A percentile compares a stretch with the other conserved stretches of the same genome.
These are phyloP conservation scores for Pyrenophora teres DNA, from an alignment of 2,329 filamentous ascomycete genomes.

Conservation along the genomic window DNA sequence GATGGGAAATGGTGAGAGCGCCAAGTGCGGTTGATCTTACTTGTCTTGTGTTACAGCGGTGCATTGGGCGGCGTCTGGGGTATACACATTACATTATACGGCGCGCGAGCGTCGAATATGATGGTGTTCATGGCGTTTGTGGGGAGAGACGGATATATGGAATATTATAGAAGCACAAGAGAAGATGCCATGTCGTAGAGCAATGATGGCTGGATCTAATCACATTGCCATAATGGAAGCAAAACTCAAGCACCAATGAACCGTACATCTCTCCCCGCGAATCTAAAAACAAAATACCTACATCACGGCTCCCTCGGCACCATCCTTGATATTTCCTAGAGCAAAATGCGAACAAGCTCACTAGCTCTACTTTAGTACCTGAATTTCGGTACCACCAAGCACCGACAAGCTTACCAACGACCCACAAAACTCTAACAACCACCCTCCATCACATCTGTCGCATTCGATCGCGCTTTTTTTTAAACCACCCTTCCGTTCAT, in stretches of 20 bases:
- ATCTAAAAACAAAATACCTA: too few relatives aligned
- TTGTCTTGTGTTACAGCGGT: slow-evolving; percentile 22
- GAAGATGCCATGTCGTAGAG: not conserved
- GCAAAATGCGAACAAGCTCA: too few relatives aligned
- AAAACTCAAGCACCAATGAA: too few relatives aligned
- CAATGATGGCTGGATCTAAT: not conserved
- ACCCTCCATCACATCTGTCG: too few relatives aligned
- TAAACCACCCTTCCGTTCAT: not conserved
- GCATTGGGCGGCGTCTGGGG: slow-evolving; percentile 25
- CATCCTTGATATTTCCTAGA: too few relatives aligned
- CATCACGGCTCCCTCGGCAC: too few relatives aligned
- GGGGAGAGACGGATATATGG: not conserved
- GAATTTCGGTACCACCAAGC: too few relatives aligned
- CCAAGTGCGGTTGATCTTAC: slow-evolving; percentile 31
- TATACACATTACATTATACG: slow-evolving; percentile 8
- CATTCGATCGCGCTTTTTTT: too few relatives aligned
- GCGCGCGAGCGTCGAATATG: not conserved
- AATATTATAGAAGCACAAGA: not conserved
- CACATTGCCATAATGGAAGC: not conserved
- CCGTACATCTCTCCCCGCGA: too few relatives aligned
- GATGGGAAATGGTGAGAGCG: slow-evolving; percentile 26
- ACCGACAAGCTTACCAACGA: too few relatives aligned
- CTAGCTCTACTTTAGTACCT: too few relatives aligned
- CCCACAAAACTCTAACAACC: too few relatives aligned
- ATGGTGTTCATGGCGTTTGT: not conserved